Base-by-base conservation (phyloP, 23 red algal species). In the Cyanidioschyzon merolae region DNA sequence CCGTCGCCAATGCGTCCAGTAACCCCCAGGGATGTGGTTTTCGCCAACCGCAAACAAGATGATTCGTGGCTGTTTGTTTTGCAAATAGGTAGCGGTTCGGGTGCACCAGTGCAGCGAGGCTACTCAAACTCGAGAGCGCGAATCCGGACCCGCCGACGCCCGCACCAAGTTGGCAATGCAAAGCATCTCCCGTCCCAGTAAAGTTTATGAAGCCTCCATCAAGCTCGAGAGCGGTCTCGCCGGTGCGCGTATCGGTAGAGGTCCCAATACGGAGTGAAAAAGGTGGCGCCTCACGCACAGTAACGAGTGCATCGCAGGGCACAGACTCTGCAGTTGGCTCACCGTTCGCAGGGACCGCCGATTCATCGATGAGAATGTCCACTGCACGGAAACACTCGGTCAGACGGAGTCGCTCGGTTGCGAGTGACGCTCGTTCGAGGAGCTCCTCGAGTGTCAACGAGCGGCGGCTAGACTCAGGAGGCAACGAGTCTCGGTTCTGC, bases 321-420 rank as follows among this genome's bases (percentile, higher is more conserved):
- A 35, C 3, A 35, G 63, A 15, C 12, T 3, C 12, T 12, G 32
- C 29, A 7, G 12, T 71, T 7, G n/a, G 12, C 7, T 27, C 32
- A 35, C 63, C 63, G 29, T 15, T 7, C 32, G 7, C 63, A 25
- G 63, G 2, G 16, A 3, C 3, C 12, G 32, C 63, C 2, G n/a
- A 25, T 50, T 79, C 76, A 75, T 95, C 91, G 39, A 95, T 58
- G 37, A 76, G 86, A 21, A 85, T 83, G 57, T 89, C 86, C 0
- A 95, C 83, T 34, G 82, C 86, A 59, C 76, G 68, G 35, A 79
- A 95, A 37, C 79, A 83, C 67, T 83, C 82, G 40, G 87, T 90
- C 12, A 76, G 50, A 59, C 83, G 79, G 57, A 95, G 75, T 38
- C 82, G 86, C 79, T 95, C 91, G n/a, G 88, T 75, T 0, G 86